Evolutionary conservation across 129 eudicot species (phyloP).

Genomic region (Lactuca saligna): DNA sequence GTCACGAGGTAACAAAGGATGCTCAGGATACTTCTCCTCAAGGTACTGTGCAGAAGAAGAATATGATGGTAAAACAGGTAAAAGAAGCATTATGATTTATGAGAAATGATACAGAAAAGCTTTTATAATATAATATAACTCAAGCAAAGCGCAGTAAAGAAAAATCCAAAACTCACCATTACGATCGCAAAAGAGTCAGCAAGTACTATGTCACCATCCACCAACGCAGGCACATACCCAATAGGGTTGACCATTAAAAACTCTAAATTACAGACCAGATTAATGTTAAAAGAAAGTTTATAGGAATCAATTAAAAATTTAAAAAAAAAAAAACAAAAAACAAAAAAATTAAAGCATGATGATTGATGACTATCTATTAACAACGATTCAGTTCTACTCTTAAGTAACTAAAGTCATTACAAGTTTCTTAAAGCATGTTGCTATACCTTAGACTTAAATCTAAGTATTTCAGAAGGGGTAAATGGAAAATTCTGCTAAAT

Average conservation of each 20-base stretch:
- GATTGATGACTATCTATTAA: too few species aligned
- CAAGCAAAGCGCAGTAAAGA: background rate
- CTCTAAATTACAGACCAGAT: slow-evolving; percentile 34
- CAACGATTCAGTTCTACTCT: too few species aligned
- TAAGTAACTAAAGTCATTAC: too few species aligned
- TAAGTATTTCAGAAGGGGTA: too few species aligned
- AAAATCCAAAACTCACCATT: slow-evolving; percentile 37
- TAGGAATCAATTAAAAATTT: background rate
- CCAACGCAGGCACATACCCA: slow-evolving; percentile 76
- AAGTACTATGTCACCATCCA: slow-evolving; percentile 66
- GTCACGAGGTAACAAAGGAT: slow-evolving; percentile 74
- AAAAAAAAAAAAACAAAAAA: too few species aligned
- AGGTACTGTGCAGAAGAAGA: slow-evolving; percentile 50
- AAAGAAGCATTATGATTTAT: background rate
- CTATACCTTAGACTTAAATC: too few species aligned
- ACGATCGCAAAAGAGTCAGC: slow-evolving; percentile 83
- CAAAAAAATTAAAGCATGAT: background rate
- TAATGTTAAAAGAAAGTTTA: slow-evolving; percentile 9
- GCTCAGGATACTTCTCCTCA: slow-evolving; percentile 92
- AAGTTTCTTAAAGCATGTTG: too few species aligned
- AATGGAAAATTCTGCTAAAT: too few species aligned
- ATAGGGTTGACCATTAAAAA: slow-evolving; percentile 74
- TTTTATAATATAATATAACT: background rate
- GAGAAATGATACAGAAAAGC: background rate
- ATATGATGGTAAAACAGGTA: background rate